phyloP scores from a whole-genome alignment of 2,329 filamentous ascomycete species.

The Aspergillus tubingensis region DNA sequence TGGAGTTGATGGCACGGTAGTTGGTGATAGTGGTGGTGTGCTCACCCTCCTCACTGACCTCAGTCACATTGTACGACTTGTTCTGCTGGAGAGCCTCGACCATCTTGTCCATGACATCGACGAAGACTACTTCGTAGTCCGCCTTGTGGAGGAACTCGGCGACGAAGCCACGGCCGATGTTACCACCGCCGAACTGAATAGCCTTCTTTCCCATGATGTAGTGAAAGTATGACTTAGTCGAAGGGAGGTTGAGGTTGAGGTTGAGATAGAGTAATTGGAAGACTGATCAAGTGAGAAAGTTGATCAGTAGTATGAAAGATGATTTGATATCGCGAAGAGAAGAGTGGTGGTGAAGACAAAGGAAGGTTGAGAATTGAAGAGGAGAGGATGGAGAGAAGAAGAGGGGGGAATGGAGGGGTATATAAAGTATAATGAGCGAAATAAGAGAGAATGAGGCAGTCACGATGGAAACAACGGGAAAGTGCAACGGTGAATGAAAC shows the following conservation, averaged over 20 bases:
- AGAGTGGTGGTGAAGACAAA: background rate
- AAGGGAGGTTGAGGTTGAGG: background rate
- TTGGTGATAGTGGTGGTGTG: conserved; percentile 82
- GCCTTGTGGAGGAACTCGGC: conserved; percentile 92
- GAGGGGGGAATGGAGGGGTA: conserved; percentile 18
- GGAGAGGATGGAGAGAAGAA: conserved; percentile 2
- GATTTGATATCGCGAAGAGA: background rate
- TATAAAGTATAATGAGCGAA: conserved; percentile 16
- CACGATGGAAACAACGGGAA: conserved; percentile 7
- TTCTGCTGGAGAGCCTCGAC: conserved; percentile 77
- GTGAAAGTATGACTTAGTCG: conserved; percentile 4
- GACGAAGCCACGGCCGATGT: conserved; percentile 84
- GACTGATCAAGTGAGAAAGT: background rate
- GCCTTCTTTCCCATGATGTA: conserved; percentile 62
- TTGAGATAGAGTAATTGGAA: background rate
- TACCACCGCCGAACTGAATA: conserved; percentile 83
- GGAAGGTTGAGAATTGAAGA: conserved; percentile 1
- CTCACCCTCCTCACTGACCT: conserved; percentile 84
- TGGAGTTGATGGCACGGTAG: conserved; percentile 96
- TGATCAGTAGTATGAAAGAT: background rate
- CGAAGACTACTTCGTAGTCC: conserved; percentile 93
- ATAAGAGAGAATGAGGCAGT: background rate
- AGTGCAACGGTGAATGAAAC: background rate
- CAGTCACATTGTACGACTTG: conserved; percentile 84
- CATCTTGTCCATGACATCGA: conserved; percentile 84